Base-by-base conservation (phyloP, 805 yeast genomes). In the Isabelozyma heimii region DNA sequence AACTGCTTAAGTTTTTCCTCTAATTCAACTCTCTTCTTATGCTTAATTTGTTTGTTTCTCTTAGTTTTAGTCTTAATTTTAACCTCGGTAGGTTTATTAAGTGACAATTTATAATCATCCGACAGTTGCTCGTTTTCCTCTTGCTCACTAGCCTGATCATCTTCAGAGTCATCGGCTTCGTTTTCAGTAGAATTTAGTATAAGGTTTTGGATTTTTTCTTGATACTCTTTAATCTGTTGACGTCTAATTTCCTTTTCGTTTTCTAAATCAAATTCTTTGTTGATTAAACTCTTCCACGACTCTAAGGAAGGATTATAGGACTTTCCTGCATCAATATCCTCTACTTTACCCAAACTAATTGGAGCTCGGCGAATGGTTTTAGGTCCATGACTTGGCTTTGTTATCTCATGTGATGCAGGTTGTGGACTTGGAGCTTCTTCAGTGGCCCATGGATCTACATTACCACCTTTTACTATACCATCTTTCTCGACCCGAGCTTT, bases 301-400 rank as follows among this genome's bases (percentile, higher is more conserved):
- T 85, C 87, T 54, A 84, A 73, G 10, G 92, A 79, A 24, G 99
- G 99, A 63, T 94, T 94, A 63, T 90, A 94, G 2, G 98, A 91
- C 65, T 87, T 88, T 47, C 98, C 98, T 1, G 85, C 94, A 58
- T 85, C 85, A 10, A 96, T 91, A 3, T 83, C 39, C 43, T 70
- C 58, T n/a, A 76, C 76, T 49, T 27, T 14, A 3, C 37, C 16
- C 14, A 89, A 79, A 40, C 58, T 58, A n/a, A 83, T 63, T 1
- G 95, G 85, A 2, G 70, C 71, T 30, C 70, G 65, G 43, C 66
- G 73, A 54, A 84, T 57, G 2, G 91, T 85, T 24, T 63, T 65
- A 12, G 94, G 92, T 4, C 67, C 72, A 5, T 63, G 56, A 9
- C 56, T 76, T 5, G 89, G 81, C 35, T 70, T 67, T 2, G 87